A percentile compares a stretch with the other conserved stretches of the same genome.
These are phyloP conservation scores for Litsea cubeba DNA, from an alignment of 164 flowering plant species.

Conservation along the genomic window DNA sequence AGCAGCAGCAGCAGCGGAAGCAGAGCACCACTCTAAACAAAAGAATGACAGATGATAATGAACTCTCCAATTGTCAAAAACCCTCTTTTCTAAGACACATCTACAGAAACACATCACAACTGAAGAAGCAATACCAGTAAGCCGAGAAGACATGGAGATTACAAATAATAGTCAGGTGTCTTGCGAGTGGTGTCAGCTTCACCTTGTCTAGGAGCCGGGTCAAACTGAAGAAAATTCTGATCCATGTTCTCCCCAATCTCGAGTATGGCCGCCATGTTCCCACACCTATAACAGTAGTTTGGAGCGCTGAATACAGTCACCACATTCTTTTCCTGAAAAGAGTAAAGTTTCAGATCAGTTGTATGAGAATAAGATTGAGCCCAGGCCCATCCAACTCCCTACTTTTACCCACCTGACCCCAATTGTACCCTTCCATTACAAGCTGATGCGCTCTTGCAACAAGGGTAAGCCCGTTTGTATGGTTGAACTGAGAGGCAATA, in stretches of 20 bases:
- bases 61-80: slow-evolving; percentile 17
- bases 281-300: slow-evolving; percentile 49
- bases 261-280: slow-evolving; percentile 51
- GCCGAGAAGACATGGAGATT: slow-evolving; percentile 12
- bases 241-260: slow-evolving; percentile 49
- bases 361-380: neutral
- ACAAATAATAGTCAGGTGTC: slow-evolving; percentile 50
- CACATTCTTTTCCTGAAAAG: slow-evolving; percentile 41
- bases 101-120: slow-evolving; percentile 18
- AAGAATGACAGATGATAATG: slow-evolving; percentile 17
- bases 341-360: neutral
- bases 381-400: neutral
- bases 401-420: slow-evolving; percentile 37
- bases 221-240: slow-evolving; percentile 45
- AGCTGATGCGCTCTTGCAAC: slow-evolving; percentile 52
- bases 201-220: slow-evolving; percentile 44
- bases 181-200: slow-evolving; percentile 47
- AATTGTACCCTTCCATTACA: slow-evolving; percentile 60
- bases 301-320: slow-evolving; percentile 51
- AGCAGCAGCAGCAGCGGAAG: slow-evolving; percentile 12
- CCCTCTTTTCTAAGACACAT: slow-evolving; percentile 27
- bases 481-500: slow-evolving; percentile 47
- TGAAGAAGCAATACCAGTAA: slow-evolving; percentile 17
- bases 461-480: slow-evolving; percentile 40
- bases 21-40: slow-evolving; percentile 21